Percentiles rank a stretch among this genome's conserved stretches.
Conservation (phyloP, 2,329 filamentous ascomycete species). For the Cadophora luteo-olivacea region DNA sequence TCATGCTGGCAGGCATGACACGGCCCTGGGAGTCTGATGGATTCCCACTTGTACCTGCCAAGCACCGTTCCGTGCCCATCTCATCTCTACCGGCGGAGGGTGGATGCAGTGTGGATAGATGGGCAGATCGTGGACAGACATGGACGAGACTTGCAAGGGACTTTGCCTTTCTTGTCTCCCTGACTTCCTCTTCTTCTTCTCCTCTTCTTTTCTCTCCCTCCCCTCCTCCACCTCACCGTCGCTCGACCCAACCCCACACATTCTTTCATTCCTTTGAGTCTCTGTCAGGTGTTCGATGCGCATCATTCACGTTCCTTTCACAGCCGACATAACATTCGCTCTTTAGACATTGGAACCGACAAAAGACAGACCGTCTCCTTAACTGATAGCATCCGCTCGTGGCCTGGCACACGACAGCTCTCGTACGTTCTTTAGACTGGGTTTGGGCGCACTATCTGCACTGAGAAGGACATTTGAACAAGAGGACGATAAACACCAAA, state of each 20-base stretch:
- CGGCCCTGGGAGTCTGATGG: background rate
- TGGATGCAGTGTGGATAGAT: background rate
- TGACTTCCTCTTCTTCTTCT: slow-evolving; percentile 49
- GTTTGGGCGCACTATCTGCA: background rate
- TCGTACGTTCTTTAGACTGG: slow-evolving; percentile 10
- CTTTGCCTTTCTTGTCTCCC: background rate
- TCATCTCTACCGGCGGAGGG: background rate
- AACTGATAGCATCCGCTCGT: background rate
- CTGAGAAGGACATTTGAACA: background rate
- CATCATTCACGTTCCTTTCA: slow-evolving; percentile 17
- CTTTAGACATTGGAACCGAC: slow-evolving; percentile 8
- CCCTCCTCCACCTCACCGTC: slow-evolving; percentile 70
- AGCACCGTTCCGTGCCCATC: background rate
- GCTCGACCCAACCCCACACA: slow-evolving; percentile 15
- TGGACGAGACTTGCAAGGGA: background rate
- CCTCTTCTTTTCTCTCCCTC: slow-evolving; percentile 64
- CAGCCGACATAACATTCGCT: background rate
- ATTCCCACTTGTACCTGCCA: background rate
- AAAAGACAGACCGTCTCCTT: background rate
- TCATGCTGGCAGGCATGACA: slow-evolving; percentile 17
- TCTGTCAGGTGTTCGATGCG: slow-evolving; percentile 7
- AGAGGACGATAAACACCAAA: background rate
- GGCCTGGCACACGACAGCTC: slow-evolving; percentile 14
- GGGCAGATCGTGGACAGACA: slow-evolving; percentile 4
- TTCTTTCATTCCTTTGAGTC: slow-evolving; percentile 17